Evolutionary conservation across 2,329 filamentous ascomycete species (phyloP).

Genomic region (Monilinia laxa): DNA sequence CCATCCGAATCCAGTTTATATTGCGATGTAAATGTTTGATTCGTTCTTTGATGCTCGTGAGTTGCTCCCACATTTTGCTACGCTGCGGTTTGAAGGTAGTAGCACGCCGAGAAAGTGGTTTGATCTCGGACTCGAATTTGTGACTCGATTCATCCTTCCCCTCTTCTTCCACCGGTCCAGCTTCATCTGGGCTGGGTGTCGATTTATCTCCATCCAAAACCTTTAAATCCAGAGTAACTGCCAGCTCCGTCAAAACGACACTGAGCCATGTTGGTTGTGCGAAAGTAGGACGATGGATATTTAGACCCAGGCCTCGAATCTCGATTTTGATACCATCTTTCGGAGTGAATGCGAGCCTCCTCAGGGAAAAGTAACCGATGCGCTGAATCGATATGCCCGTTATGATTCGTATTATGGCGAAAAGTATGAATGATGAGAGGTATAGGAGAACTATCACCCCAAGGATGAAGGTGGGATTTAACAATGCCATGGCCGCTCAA

Average conservation of each 20-base stretch:
- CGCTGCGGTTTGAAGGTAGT: constrained; percentile 44
- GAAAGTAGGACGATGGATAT: constrained; percentile 90
- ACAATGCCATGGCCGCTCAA: constrained; percentile 55
- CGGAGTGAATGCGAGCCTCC: constrained; percentile 85
- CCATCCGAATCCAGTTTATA: constrained; percentile 83
- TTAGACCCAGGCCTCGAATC: constrained; percentile 82
- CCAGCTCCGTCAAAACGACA: constrained; percentile 81
- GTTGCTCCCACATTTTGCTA: constrained; percentile 75
- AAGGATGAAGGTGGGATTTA: constrained; percentile 78
- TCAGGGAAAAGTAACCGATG: constrained; percentile 87
- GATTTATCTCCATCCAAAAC: constrained; percentile 54
- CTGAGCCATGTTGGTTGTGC: constrained; percentile 96
- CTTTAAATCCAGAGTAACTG: constrained; percentile 76
- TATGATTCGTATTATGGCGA: constrained; percentile 86
- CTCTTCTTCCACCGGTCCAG: constrained; percentile 35
- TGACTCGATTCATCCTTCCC: constrained; percentile 28
- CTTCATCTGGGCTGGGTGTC: constrained; percentile 30
- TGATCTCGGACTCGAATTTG: constrained; percentile 30
- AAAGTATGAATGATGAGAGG: constrained; percentile 86
- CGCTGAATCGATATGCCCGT: constrained; percentile 96
- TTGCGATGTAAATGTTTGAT: constrained; percentile 84
- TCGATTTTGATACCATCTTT: constrained; percentile 87
- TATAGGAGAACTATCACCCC: constrained; percentile 84
- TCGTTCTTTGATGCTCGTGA: constrained; percentile 77
- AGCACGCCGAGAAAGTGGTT: constrained; percentile 30